Base-by-base conservation (phyloP, 805 yeast genomes). In the Starmerella vitae region DNA sequence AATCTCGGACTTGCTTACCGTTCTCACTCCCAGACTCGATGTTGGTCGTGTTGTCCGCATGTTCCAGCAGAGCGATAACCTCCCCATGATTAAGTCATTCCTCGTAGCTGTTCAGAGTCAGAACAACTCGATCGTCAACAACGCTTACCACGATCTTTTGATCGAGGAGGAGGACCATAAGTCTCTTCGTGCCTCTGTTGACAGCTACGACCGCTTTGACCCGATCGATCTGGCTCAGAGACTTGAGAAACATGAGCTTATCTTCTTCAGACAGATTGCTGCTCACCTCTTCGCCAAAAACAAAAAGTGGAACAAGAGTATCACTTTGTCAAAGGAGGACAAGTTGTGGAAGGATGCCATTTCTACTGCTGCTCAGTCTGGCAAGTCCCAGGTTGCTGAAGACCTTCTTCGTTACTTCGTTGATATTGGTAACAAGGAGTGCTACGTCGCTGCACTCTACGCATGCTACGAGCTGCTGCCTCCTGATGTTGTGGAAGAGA, bases 91-190 rank as follows among this genome's bases (percentile, higher is more conserved):
- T 62, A 86, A 88, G 65, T 91, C 96, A 51, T 91, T 91, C 68
- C 71, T 91, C 61, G 80, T 86, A 43, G 80, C 88, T 30, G 95
- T 91, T 12, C 74, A 86, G 62, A 80, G 76, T 36, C 86, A 84
- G 69, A 91, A 91, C 66, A 76, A 81, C 57, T 74, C 88, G 13
- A 76, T 85, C 44, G 96, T 91, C 32, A 91, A 91, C 64, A 76
- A 78, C 54, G 97, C 97, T 12, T 88, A 88, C 64, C 97, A 91
- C 58, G 94, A 86, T 55, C 64, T 91, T 55, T 71, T 91, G 64
- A 84, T 91, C 49, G 98, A 91, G 66, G 97, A 91, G 64, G 93
- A 85, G 61, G 97, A 91, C 61, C 76, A 88, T 68, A 82, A 84
- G 62, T 78, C 95, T 15, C 70, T 91, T 59, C 74, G 82, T 51